These are phyloP conservation scores for Gymnopus androsaceus DNA, from an alignment of 1,284 basidiomycete genomes.

Conservation along the genomic window DNA sequence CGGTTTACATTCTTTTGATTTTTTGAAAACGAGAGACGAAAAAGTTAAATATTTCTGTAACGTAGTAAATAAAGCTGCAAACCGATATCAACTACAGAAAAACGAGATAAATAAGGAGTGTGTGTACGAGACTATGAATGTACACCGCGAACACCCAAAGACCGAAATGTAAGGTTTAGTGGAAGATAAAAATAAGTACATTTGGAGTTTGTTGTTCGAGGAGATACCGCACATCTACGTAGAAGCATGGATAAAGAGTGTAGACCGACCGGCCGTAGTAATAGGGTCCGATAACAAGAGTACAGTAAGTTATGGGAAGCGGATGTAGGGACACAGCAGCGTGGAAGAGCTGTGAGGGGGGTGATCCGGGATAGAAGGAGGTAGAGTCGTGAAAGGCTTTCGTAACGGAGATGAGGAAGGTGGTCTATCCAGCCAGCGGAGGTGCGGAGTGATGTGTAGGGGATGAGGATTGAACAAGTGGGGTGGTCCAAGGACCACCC, in stretches of 20 bases:
- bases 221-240: background rate
- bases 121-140: background rate
- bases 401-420: background rate
- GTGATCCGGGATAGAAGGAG: constrained; percentile 2
- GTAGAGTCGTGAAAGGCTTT: background rate
- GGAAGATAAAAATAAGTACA: background rate
- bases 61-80: constrained; percentile 1
- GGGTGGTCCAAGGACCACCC: background rate
- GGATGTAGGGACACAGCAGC: background rate
- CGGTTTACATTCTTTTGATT: background rate
- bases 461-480: background rate
- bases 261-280: background rate
- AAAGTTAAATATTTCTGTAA: constrained; percentile 1
- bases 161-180: background rate
- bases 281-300: background rate
- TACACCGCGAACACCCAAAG: background rate
- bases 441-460: background rate
- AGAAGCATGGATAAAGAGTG: constrained; percentile 5
- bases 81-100: constrained; percentile 2
- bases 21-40: background rate
- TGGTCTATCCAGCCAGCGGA: constrained; percentile 5
- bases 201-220: background rate
- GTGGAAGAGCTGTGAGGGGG: background rate
- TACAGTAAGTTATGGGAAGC: background rate
- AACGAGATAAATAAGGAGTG: constrained; percentile 2